Evolutionary conservation across 2,329 filamentous ascomycete genomes (phyloP), one percentile per base, ranked within the genome.

Genomic region (Colletotrichum orbiculare): DNA sequence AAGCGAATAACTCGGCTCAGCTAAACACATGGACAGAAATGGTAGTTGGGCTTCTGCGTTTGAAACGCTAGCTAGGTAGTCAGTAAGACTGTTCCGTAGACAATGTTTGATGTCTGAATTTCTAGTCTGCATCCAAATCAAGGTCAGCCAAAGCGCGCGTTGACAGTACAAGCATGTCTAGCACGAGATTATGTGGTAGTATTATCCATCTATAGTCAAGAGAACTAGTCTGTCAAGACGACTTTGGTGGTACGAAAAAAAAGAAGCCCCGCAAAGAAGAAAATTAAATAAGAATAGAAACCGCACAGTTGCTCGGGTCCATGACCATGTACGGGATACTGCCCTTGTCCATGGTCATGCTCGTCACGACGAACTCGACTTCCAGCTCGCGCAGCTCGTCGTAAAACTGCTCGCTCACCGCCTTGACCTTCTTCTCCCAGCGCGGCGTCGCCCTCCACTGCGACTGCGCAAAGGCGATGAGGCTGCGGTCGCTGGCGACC

Each of bases 391-490:
- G 68, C 53, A 78, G 47, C 8, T 72, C 71, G 8, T 52, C 45
- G 60, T 75, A 77, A 47, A 78, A 64, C 56, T 47, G 56, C 66
- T 72, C 67, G 46, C 71, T 75, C 46, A 69, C 67, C 25, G 71
- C 69, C 55, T 63, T 68, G n/a, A 75, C 56, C 56, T 64, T 63
- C 41, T 67, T 47, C 6, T 62, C 67, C 63, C 68, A 63, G 34
- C 74, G 71, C 47, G 67, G 67, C 43, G 76, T 73, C 10, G 76
- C 69, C 34, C 65, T 66, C 74, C 74, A 77, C 70, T 76, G 72
- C 17, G 76, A 76, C n/a, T 73, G 72, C 3, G 80, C 80, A 61
- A 80, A 82, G 34, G 74, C 78, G 15, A 80, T 63, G 39, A 83
- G 67, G 42, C 75, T 82, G 54, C 79, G 71, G 17, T 81, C 75